Evolutionary conservation across 2,329 filamentous ascomycete genomes (phyloP), one percentile per base, ranked within the genome.

Genomic region (Paraphaeosphaeria sporulosa): DNA sequence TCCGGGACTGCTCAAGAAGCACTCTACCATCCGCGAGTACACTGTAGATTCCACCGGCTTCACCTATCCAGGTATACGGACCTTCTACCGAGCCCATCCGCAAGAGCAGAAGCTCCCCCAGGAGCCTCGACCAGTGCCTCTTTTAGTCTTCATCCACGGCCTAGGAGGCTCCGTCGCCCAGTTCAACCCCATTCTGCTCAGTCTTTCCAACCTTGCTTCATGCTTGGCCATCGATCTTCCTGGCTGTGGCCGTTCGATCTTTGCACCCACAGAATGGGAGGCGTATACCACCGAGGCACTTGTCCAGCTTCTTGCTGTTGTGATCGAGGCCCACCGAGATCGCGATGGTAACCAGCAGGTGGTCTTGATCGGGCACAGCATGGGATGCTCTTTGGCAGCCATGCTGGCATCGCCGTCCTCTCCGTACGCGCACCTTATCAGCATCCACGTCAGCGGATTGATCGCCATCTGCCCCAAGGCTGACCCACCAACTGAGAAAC

Each of bases 91-190:
- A 58, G 87, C 87, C 57, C 95, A 97, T 78, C 86, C 89, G 21
- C 93, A 97, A 72, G 88, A 89, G n/a, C 86, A 89, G 61, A 91
- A 95, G 75, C 84, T 98, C 4, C 93, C 92, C 2, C 85, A 83
- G 44, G 84, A 88, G 62, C 91, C 92, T 1, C 84, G 86, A 0
- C 89, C 91, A 0, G 80, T 97, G 12, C 95, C 95, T 1, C 81
- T 99, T 10, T 81, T 98, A 3, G 93, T 98, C 46, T 97, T 96
- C 73, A 84, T 98, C 59, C 95, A 98, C 72, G 95, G 95, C 1
- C 84, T 98, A 10, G 95, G 94, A n/a, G 95, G 95, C 51, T 96
- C 92, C 0, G 86, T 93, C 25, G 90, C 93, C 12, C 95, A 98
- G 73, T 98, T 97, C 73, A 86, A 92, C 57, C 87, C 91, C 32